A percentile compares a stretch with the other conserved stretches of the same genome.
These are phyloP conservation scores for Wickerhamiella azymoides DNA, from an alignment of 805 yeast species.

Conservation along the genomic window DNA sequence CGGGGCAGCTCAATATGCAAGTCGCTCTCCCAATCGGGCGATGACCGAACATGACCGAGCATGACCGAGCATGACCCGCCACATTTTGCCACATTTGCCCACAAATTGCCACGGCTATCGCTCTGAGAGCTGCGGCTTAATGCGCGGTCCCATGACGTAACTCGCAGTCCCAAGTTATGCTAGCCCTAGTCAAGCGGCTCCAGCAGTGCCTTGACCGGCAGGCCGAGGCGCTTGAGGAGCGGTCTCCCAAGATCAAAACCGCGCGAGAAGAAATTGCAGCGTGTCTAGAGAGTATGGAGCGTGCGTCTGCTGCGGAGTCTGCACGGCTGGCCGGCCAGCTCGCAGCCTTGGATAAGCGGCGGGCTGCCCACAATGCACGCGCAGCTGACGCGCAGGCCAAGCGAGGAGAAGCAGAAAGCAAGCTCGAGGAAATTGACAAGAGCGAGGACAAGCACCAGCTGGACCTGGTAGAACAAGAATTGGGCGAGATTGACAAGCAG, in stretches of 20 bases:
- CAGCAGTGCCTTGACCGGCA: slow-evolving; percentile 16
- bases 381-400: not conserved
- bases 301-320: not conserved
- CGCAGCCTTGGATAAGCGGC: not conserved
- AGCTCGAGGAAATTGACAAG: not conserved
- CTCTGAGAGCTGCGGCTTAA: no score
- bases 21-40: no score
- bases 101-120: no score
- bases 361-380: not conserved
- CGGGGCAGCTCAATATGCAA: no score
- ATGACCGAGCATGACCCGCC: no score
- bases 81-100: no score
- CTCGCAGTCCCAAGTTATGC: no score
- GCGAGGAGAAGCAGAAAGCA: not conserved
- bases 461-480: not conserved
- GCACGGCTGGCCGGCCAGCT: not conserved
- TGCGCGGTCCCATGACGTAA: no score
- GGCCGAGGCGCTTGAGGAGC: slow-evolving; percentile 17
- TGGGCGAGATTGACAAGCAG: slow-evolving; percentile 5
- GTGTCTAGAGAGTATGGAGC: slow-evolving; percentile 4
- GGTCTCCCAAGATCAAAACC: slow-evolving; percentile 7
- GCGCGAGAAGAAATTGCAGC: slow-evolving; percentile 10
- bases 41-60: no score
- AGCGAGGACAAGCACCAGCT: not conserved
- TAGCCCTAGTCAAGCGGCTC: slow-evolving; percentile 2